These are phyloP conservation scores for Hemileccinum rubropunctum DNA, from an alignment of 768 basidiomycete genomes.

Conservation along the genomic window DNA sequence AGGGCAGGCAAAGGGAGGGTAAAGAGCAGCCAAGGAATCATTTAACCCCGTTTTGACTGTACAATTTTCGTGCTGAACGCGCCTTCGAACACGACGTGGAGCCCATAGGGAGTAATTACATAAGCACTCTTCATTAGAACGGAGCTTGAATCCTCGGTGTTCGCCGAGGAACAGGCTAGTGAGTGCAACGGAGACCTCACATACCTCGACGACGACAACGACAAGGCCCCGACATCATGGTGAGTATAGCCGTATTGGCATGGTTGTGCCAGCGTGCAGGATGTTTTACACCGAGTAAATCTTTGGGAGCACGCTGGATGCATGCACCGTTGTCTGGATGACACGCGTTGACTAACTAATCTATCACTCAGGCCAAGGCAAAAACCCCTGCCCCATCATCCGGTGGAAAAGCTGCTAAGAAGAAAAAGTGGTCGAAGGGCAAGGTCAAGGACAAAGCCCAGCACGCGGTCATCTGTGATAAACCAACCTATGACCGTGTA, in stretches of 20 bases:
- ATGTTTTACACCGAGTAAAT: background rate
- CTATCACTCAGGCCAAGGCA: conserved; percentile 66
- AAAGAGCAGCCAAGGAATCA: conserved; percentile 51
- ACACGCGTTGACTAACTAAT: conserved; percentile 10
- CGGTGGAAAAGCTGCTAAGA: conserved; percentile 90
- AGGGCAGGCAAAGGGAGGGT: conserved; percentile 39
- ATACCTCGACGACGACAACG: conserved; percentile 27
- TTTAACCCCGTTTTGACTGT: conserved; percentile 15
- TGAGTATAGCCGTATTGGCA: conserved; percentile 16
- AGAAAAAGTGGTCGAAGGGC: conserved; percentile 99
- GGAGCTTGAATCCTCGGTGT: conserved; percentile 23
- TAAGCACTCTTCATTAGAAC: conserved; percentile 15
- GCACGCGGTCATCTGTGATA: conserved; percentile 94
- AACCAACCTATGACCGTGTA: conserved; percentile 89
- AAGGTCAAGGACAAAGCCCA: conserved; percentile 99
- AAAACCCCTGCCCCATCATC: conserved; percentile 60
- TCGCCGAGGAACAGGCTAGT: conserved; percentile 9
- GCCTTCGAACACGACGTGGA: background rate
- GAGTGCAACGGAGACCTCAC: background rate
- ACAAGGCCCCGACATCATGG: conserved; percentile 28
- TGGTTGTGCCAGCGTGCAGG: background rate
- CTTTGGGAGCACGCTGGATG: conserved; percentile 24
- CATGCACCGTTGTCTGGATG: conserved; percentile 15
- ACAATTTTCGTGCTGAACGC: background rate
- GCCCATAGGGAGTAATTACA: conserved; percentile 14